Conservation (phyloP, 106 monocot genomes). For the Allium fistulosum region DNA sequence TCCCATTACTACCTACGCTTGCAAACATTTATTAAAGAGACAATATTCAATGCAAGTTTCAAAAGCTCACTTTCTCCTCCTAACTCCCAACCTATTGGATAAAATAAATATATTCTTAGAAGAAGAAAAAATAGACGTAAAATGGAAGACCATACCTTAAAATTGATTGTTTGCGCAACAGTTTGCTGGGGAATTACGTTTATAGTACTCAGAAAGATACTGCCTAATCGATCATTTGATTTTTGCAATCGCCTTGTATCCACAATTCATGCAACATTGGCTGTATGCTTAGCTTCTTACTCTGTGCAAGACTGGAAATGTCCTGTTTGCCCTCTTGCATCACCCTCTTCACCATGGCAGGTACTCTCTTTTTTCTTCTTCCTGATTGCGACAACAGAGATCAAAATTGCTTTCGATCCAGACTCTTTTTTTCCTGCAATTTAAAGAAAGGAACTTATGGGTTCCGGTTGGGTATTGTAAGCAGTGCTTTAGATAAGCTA, state of each 20-base stretch:
- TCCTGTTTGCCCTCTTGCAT: conserved; percentile 18
- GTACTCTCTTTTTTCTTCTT: not conserved
- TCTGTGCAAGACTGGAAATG: conserved; percentile 24
- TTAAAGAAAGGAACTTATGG: too few species aligned
- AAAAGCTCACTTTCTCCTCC: too few species aligned
- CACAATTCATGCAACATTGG: conserved; percentile 16
- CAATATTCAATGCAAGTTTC: too few species aligned
- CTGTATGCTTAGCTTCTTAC: conserved; percentile 13
- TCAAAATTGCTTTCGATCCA: too few species aligned
- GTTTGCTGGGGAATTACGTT: conserved; percentile 7
- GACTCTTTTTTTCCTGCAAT: too few species aligned
- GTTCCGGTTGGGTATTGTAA: too few species aligned
- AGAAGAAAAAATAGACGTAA: not conserved
- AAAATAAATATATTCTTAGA: too few species aligned
- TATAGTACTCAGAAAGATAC: conserved; percentile 2
- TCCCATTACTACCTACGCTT: too few species aligned
- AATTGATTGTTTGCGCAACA: not conserved
- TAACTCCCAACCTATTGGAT: too few species aligned
- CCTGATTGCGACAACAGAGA: too few species aligned
- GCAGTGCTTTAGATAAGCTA: too few species aligned
- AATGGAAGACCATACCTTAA: conserved; percentile 15
- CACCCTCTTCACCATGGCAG: conserved; percentile 17
- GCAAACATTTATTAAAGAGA: too few species aligned
- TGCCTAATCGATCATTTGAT: conserved; percentile 9
- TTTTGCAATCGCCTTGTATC: conserved; percentile 23